Percentiles rank a stretch among this genome's conserved stretches.
These are phyloP conservation scores for Alternaria solani DNA, from an alignment of 2,329 filamentous ascomycete genomes.

Conservation along the genomic window DNA sequence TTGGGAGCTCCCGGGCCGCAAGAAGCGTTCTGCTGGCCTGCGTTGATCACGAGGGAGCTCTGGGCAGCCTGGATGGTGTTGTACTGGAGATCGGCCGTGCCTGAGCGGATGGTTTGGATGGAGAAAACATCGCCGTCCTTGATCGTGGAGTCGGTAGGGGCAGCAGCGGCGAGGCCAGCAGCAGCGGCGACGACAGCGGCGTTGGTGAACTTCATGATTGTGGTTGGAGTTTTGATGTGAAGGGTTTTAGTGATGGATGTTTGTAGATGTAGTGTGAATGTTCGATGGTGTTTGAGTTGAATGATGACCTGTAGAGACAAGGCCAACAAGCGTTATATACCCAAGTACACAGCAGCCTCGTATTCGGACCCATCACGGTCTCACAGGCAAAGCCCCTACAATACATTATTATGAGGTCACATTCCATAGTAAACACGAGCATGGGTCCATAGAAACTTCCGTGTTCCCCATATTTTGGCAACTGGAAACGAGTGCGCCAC, in stretches of 20 bases:
- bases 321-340: slow-evolving; percentile 20
- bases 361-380: neutral
- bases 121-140: slow-evolving; percentile 54
- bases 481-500: slow-evolving; percentile 5
- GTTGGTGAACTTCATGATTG: slow-evolving; percentile 17
- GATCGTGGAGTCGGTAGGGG: slow-evolving; percentile 27
- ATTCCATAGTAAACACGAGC: slow-evolving; percentile 31
- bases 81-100: slow-evolving; percentile 58
- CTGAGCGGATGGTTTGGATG: slow-evolving; percentile 61
- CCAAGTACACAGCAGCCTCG: slow-evolving; percentile 6
- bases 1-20: slow-evolving; percentile 53
- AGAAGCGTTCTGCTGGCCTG: slow-evolving; percentile 55
- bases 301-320: slow-evolving; percentile 6
- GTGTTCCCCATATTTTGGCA: slow-evolving; percentile 20
- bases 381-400: slow-evolving; percentile 1
- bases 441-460: slow-evolving; percentile 8
- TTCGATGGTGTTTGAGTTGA: slow-evolving; percentile 11
- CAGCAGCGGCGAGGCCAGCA: slow-evolving; percentile 12
- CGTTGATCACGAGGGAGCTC: slow-evolving; percentile 56
- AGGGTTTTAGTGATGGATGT: slow-evolving; percentile 26
- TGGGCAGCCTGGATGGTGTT: slow-evolving; percentile 55
- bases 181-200: slow-evolving; percentile 6
- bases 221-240: slow-evolving; percentile 24
- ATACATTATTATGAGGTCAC: slow-evolving; percentile 31
- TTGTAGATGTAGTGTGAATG: slow-evolving; percentile 4